phyloP scores from a whole-genome alignment of 495 filamentous ascomycete genomes.

The Penicillium steckii region DNA sequence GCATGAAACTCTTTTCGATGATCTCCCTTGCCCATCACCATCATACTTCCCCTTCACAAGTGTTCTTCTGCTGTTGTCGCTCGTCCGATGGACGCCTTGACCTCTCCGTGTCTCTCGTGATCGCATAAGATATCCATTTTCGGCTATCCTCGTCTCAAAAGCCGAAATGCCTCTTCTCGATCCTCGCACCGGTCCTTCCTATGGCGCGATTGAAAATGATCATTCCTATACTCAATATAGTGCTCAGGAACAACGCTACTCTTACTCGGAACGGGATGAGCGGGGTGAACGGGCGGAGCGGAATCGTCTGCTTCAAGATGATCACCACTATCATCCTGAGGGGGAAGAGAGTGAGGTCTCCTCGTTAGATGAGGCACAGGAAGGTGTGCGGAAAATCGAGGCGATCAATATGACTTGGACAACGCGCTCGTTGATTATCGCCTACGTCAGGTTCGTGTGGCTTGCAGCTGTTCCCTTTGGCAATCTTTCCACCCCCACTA shows the following conservation, averaged over 20 bases:
- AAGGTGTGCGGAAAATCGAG: constrained; percentile 56
- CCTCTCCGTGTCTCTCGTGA: neutral
- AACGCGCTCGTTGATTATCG: constrained; percentile 47
- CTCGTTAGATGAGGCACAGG: constrained; percentile 42
- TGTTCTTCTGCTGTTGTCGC: neutral
- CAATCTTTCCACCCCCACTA: constrained; percentile 10
- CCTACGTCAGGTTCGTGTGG: constrained; percentile 52
- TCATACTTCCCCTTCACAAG: constrained; percentile 1
- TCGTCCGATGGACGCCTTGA: neutral
- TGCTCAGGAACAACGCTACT: constrained; percentile 28
- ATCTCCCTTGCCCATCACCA: constrained; percentile 3
- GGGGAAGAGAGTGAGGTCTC: constrained; percentile 23
- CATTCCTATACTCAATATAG: constrained; percentile 3
- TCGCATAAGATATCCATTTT: constrained; percentile 4
- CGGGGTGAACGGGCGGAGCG: too few relatives aligned
- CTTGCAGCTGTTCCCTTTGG: constrained; percentile 9
- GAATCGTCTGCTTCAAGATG: constrained; percentile 34
- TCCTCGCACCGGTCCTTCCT: constrained; percentile 34
- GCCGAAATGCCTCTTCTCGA: constrained; percentile 41
- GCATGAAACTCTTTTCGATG: constrained; percentile 24
- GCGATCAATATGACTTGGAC: constrained; percentile 59
- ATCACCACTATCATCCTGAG: constrained; percentile 30
- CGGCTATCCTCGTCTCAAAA: neutral
- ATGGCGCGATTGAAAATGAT: constrained; percentile 37
- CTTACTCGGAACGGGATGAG: too few relatives aligned